Evolutionary conservation across 768 basidiomycete species (phyloP).

Genomic region (Holtermanniella nyarrowii): DNA sequence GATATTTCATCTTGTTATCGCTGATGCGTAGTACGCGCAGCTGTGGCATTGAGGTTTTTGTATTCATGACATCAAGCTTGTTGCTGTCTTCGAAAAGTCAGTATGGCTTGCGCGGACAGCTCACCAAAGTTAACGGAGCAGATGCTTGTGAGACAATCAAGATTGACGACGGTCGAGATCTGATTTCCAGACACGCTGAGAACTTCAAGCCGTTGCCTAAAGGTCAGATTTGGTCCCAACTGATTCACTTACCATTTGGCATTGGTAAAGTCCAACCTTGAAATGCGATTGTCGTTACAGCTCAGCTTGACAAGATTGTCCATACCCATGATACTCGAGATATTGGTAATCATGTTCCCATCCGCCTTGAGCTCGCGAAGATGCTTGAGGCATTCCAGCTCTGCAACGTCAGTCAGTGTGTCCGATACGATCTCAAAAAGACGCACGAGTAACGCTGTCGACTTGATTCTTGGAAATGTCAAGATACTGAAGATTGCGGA

Average conservation of each 20-base stretch:
- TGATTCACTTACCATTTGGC: conserved; percentile 57
- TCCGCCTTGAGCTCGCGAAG: conserved; percentile 85
- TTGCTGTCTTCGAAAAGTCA: conserved; percentile 55
- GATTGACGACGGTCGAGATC: conserved; percentile 51
- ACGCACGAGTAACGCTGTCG: conserved; percentile 76
- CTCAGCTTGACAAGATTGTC: conserved; percentile 76
- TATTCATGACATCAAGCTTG: conserved; percentile 48
- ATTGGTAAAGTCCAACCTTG: conserved; percentile 51
- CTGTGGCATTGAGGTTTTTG: conserved; percentile 47
- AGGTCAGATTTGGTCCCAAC: conserved; percentile 22
- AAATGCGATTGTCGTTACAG: conserved; percentile 62
- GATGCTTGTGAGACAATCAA: conserved; percentile 47
- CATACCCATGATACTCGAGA: conserved; percentile 68
- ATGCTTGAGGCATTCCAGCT: conserved; percentile 71
- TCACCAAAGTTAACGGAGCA: conserved; percentile 72
- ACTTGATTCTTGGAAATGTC: conserved; percentile 86
- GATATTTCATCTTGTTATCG: conserved; percentile 60
- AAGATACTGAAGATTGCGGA: conserved; percentile 73
- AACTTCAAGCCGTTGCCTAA: conserved; percentile 57
- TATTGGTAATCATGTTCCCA: conserved; percentile 61
- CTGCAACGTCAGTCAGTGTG: conserved; percentile 42
- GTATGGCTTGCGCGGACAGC: conserved; percentile 36
- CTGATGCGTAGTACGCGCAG: conserved; percentile 77
- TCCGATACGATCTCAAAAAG: background rate
- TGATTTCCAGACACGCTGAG: conserved; percentile 71